phyloP scores from a whole-genome alignment of 2,329 filamentous ascomycete genomes.

The Leptographium wingfieldii region DNA sequence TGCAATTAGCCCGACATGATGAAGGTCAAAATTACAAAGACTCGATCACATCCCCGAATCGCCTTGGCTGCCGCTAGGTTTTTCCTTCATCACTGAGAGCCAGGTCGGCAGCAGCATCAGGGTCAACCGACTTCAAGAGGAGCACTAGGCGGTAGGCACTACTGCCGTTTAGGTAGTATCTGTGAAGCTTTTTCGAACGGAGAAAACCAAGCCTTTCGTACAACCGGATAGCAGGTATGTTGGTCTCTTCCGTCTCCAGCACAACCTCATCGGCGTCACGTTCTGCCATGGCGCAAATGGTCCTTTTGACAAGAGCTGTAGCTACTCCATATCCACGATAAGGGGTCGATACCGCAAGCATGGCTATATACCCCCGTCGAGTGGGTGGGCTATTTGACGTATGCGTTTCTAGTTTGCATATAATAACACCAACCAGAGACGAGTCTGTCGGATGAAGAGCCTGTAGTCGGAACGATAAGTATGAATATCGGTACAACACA shows the following conservation, averaged over 20 bases:
- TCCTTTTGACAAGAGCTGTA: slow-evolving; percentile 74
- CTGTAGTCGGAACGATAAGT: slow-evolving; percentile 21
- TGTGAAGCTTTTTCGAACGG: slow-evolving; percentile 79
- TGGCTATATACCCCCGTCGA: slow-evolving; percentile 89
- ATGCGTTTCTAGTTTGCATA: slow-evolving; percentile 90
- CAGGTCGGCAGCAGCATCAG: slow-evolving; percentile 24
- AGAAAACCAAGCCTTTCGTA: slow-evolving; percentile 91
- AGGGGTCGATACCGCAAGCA: slow-evolving; percentile 79
- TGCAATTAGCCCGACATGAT: too few relatives aligned
- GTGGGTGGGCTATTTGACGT: slow-evolving; percentile 62
- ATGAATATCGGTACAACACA: slow-evolving; percentile 1
- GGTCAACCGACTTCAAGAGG: slow-evolving; percentile 49
- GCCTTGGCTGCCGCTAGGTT: background rate
- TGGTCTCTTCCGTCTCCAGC: slow-evolving; percentile 90
- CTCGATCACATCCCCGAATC: too few relatives aligned
- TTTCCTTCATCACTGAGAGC: slow-evolving; percentile 21
- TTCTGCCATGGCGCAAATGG: slow-evolving; percentile 80
- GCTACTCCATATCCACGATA: slow-evolving; percentile 79
- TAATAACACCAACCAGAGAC: slow-evolving; percentile 73
- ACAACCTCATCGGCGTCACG: slow-evolving; percentile 86
- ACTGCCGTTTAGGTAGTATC: slow-evolving; percentile 94
- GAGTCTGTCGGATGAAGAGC: slow-evolving; percentile 46
- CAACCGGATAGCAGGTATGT: slow-evolving; percentile 75
- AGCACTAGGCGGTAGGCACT: slow-evolving; percentile 84
- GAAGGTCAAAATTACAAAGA: too few relatives aligned